phyloP scores from a whole-genome alignment of 257 asterid species.

The Solanum chiquidenum region DNA sequence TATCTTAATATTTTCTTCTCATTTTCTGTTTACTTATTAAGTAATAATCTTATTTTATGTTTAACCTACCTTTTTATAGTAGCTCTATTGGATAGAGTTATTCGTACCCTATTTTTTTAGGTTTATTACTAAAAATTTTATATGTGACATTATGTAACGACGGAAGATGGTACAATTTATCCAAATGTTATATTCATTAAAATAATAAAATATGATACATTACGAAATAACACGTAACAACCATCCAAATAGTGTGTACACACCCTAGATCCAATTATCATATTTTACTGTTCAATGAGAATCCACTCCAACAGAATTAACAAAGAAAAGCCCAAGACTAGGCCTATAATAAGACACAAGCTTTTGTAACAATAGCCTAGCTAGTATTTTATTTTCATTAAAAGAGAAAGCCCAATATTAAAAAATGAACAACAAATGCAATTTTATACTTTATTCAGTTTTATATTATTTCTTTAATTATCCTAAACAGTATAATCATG shows the following conservation, averaged over 20 bases:
- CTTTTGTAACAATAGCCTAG: not conserved
- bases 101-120: not conserved
- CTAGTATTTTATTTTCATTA: not conserved
- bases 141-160: too few species aligned
- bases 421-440: not conserved
- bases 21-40: too few species aligned
- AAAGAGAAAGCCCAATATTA: not conserved
- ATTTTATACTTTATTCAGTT: not conserved
- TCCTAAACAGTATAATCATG: not conserved
- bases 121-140: too few species aligned
- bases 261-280: not conserved
- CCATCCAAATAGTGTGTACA: not conserved
- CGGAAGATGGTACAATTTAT: accelerated
- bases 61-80: not conserved
- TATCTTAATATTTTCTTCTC: too few species aligned
- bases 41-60: too few species aligned
- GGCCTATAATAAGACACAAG: not conserved
- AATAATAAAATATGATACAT: too few species aligned
- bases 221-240: too few species aligned
- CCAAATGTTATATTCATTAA: too few species aligned
- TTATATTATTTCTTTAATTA: not conserved
- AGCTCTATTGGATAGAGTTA: too few species aligned
- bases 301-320: not conserved
- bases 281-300: not conserved
- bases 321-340: not conserved